A percentile compares a stretch with the other conserved stretches of the same genome.
Conservation (phyloP, 805 yeast species). For the Metschnikowia dekortorum region DNA sequence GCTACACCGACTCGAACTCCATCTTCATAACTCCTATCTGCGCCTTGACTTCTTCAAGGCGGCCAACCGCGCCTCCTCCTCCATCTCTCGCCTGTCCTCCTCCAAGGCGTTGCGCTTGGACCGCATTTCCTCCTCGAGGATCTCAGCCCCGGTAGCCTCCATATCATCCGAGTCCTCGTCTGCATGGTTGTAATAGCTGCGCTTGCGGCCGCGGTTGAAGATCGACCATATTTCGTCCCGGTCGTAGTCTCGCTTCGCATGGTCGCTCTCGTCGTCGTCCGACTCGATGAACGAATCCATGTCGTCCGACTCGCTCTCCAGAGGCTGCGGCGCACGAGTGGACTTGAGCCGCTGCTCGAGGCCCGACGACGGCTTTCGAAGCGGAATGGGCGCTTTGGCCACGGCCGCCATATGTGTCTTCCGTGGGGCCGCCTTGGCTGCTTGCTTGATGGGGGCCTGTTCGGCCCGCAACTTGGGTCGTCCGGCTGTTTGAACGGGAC, state of each 20-base stretch:
- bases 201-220: constrained; percentile 61
- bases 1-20: too few species aligned
- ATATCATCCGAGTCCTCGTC: constrained; percentile 59
- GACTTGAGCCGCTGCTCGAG: constrained; percentile 40
- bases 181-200: constrained; percentile 45
- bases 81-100: constrained; percentile 75
- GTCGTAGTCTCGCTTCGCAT: constrained; percentile 51
- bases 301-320: constrained; percentile 43
- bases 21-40: background rate
- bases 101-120: constrained; percentile 63
- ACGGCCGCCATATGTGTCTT: background rate
- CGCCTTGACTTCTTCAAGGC: constrained; percentile 35
- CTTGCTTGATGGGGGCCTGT: background rate
- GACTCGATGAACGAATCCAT: constrained; percentile 57
- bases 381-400: constrained; percentile 29
- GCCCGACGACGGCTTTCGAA: constrained; percentile 56
- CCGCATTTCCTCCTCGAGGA: constrained; percentile 73
- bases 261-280: constrained; percentile 19
- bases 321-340: constrained; percentile 16
- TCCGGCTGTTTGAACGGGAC: background rate
- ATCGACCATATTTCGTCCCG: constrained; percentile 88
- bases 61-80: constrained; percentile 46
- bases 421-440: background rate
- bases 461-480: background rate
- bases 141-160: constrained; percentile 94